Evolutionary conservation across 108 stramenopile species (phyloP), one percentile per base, ranked within the genome.

Genomic region (Fistulifera pelliculosa): DNA sequence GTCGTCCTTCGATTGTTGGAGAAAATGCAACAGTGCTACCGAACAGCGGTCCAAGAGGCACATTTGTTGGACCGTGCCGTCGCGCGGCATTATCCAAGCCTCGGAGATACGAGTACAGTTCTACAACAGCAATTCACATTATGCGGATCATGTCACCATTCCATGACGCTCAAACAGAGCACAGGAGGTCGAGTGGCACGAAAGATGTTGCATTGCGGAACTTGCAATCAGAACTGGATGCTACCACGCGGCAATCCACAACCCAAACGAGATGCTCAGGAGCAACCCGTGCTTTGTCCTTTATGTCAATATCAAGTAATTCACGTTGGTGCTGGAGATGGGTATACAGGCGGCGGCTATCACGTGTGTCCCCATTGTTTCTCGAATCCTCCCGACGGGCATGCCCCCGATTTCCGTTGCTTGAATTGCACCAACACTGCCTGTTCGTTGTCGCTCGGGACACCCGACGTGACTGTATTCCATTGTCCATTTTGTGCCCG

Each of bases 51-150:
- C 27, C 68, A 74, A 8, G 85, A 93, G 58, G 87, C 79, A n/a
- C 72, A 77, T 56, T 89, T 89, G 58, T 59, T 93, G n/a, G 92
- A 93, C 61, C 76, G 68, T 24, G 87, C 92, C 16, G 69, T 93
- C 40, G 83, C 69, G 6, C 60, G 83, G 13, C 85, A 76, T 58
- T 89, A 83, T 58, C 56, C 71, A 26, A 71, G 61, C 24, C 44
- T 89, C 14, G 87, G 84, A 13, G 47, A 55, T 1, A 58, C 63
- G 8, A 71, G 75, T 52, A 67, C 62, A 27, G 64, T 47, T 14
- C 49, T 62, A 38, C 54, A 74, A 24, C 57, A 74, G 13, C 67
- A 69, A 18, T 90, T 93, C 59, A 72, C 76, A 53, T 21, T 54
- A 19, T 93, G 92, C 59, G 87, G 87, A 44, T 45, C 35, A 21